These are phyloP conservation scores for Lactifluus piperatus DNA, from an alignment of 768 basidiomycete species.

Conservation along the genomic window DNA sequence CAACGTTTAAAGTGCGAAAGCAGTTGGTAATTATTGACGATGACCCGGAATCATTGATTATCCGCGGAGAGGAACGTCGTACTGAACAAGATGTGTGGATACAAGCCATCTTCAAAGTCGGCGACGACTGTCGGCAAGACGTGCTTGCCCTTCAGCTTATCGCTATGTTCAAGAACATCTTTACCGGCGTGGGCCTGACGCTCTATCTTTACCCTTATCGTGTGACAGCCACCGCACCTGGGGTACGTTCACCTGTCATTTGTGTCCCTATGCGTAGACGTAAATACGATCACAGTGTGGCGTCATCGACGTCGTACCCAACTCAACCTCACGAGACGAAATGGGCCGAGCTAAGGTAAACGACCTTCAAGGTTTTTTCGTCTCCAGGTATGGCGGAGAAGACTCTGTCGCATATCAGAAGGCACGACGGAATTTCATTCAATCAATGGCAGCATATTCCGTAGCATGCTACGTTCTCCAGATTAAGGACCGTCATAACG, in stretches of 20 bases:
- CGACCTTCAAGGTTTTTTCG: slow-evolving; percentile 89
- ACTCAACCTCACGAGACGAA: slow-evolving; percentile 96
- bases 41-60: slow-evolving; percentile 67
- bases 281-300: slow-evolving; percentile 59
- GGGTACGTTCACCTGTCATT: slow-evolving; percentile 42
- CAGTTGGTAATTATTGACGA: slow-evolving; percentile 58
- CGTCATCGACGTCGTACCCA: slow-evolving; percentile 96
- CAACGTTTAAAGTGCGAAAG: slow-evolving; percentile 97
- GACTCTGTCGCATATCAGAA: slow-evolving; percentile 87
- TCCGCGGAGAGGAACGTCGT: slow-evolving; percentile 49
- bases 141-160: slow-evolving; percentile 96
- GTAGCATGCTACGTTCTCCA: slow-evolving; percentile 96
- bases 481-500: slow-evolving; percentile 98
- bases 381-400: slow-evolving; percentile 84
- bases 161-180: slow-evolving; percentile 99
- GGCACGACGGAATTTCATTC: slow-evolving; percentile 92
- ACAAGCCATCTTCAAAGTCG: slow-evolving; percentile 98
- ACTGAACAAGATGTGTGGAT: slow-evolving; percentile 72
- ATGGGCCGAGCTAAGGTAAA: slow-evolving; percentile 99
- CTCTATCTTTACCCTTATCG: slow-evolving; percentile 93
- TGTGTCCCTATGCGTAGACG: neutral
- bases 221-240: slow-evolving; percentile 93
- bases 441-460: slow-evolving; percentile 99
- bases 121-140: slow-evolving; percentile 98
- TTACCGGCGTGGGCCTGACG: slow-evolving; percentile 77